phyloP scores from a whole-genome alignment of 495 filamentous ascomycete genomes.

The Daldinia caldariorum region DNA sequence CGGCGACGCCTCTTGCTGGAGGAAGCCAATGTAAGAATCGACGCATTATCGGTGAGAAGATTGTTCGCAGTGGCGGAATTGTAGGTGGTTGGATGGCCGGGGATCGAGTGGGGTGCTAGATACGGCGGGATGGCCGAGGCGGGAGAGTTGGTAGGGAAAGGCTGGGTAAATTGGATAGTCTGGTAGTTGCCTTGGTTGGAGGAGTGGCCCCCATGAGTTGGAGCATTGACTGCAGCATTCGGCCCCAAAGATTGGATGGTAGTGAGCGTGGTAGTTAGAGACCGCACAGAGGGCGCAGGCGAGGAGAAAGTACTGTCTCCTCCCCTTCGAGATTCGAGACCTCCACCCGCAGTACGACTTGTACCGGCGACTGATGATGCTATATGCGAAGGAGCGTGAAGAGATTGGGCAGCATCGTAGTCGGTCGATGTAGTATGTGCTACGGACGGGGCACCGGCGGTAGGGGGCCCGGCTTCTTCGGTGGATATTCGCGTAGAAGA shows the following conservation, averaged over 20 bases:
- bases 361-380: constrained; percentile 68
- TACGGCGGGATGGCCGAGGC: constrained; percentile 85
- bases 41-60: constrained; percentile 91
- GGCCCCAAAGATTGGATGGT: constrained; percentile 90
- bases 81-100: constrained; percentile 82
- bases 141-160: constrained; percentile 79
- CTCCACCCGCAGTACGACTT: constrained; percentile 71
- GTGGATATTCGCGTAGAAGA: constrained; percentile 66
- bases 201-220: constrained; percentile 51
- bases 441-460: constrained; percentile 70
- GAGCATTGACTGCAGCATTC: constrained; percentile 65
- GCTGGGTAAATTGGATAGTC: constrained; percentile 83
- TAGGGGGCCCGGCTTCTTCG: constrained; percentile 67
- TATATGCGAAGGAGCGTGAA: constrained; percentile 80
- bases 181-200: constrained; percentile 62
- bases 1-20: constrained; percentile 90
- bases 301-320: constrained; percentile 93
- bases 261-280: constrained; percentile 92
- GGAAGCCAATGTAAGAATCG: constrained; percentile 94
- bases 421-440: constrained; percentile 86
- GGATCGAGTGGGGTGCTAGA: constrained; percentile 62
- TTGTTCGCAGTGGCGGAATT: constrained; percentile 90
- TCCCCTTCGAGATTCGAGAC: constrained; percentile 71
- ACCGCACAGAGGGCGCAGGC: constrained; percentile 88
- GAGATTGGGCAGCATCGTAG: constrained; percentile 75